Base-by-base conservation (phyloP, 345 rosid species). In the Gossypium rotundifolium region DNA sequence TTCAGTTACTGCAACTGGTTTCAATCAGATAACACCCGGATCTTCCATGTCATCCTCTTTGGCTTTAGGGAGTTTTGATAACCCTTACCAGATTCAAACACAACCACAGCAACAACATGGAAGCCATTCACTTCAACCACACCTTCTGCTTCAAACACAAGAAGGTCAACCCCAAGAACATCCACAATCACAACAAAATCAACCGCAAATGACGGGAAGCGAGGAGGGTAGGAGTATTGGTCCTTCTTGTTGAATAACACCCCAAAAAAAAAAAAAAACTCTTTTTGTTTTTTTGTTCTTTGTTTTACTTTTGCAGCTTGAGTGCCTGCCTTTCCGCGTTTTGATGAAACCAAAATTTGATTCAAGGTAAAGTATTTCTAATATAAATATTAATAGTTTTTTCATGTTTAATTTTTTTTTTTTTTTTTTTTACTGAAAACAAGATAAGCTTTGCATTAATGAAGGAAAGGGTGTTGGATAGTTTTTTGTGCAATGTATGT, bases 81-180 rank as follows among this genome's bases (percentile, higher is more conserved):
- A 81, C 72, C 81, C 85, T 27, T 88, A 85, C 74, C 91, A 83
- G 79, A 77, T 88, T 74, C 88, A 87, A 65, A 63, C 79, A 52
- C 78, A 63, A 61, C 79, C 79, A 55, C 78, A 63, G 58, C 79
- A 82, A 16, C 68, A 58, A 22, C 86, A 81, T 45, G 74, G 29
- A 22, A 14, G 77, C 38, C 87, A 83, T 54, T 83, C 75, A 59
- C 82, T 82, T 76, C 84, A 82, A 70, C 82, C 84, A 49, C 91
- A 88, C 71, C 82, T 87, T 38, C 77, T 90, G 81, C 87, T 91
- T 74, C 92, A 83, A 75, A 78, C 87, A 16, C 81, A 83, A 38
- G 85, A 77, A 60, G 54, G 18, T 1, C 85, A 80, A 60, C 75
- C 83, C 40, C 40, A 33, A 33, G 40, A 33, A 46, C 84, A 76